Conservation (phyloP, 1,284 basidiomycete genomes). For the Marasmius oreades region DNA sequence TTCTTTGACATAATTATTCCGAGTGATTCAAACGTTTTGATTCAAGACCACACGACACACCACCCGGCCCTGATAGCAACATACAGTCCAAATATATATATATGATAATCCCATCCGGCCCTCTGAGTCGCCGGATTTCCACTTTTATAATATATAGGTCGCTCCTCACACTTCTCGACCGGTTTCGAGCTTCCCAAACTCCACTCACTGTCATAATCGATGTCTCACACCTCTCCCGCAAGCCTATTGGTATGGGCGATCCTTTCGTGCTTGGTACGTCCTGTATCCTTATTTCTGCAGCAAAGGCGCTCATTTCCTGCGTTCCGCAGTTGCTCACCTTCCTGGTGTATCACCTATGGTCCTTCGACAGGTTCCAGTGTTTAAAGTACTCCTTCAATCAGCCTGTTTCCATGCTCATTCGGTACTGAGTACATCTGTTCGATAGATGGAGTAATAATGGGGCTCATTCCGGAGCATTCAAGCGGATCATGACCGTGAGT, state of each 20-base stretch:
- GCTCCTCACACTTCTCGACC: background rate
- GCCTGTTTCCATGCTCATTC: background rate
- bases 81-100: no score
- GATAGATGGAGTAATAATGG: conserved; percentile 62
- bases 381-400: conserved; percentile 45
- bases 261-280: conserved; percentile 45
- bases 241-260: conserved; percentile 62
- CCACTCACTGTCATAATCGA: conserved; percentile 25
- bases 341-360: conserved; percentile 70
- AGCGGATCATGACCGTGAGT: conserved; percentile 75
- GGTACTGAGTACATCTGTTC: background rate
- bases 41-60: no score
- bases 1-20: no score
- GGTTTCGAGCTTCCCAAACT: conserved; percentile 14
- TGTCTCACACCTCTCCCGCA: conserved; percentile 64
- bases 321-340: conserved; percentile 52
- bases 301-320: background rate
- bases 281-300: background rate
- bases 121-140: no score
- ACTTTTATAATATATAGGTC: no score
- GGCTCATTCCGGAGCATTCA: conserved; percentile 65
- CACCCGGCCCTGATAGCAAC: no score
- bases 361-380: conserved; percentile 73
- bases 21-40: no score
- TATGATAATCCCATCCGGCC: no score